Conservation (phyloP, 2,329 filamentous ascomycete genomes). For the Fusarium odoratissimum region DNA sequence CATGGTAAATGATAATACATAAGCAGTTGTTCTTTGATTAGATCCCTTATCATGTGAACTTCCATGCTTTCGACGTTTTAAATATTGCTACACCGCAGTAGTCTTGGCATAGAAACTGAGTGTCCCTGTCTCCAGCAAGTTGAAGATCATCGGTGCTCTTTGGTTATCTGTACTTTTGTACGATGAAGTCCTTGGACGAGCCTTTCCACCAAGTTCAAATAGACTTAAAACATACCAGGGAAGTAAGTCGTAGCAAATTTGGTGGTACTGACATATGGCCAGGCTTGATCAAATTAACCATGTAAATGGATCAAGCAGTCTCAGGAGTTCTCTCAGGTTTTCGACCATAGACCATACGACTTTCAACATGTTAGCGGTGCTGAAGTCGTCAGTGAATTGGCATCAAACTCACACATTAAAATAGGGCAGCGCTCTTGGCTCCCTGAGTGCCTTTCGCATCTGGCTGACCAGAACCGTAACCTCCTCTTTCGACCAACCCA, state of each 20-base stretch:
- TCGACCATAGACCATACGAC: conserved; percentile 26
- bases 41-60: not conserved
- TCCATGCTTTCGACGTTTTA: not conserved
- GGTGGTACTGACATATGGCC: not conserved
- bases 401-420: not conserved
- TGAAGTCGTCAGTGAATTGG: not conserved
- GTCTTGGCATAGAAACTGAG: not conserved
- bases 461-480: conserved; percentile 20
- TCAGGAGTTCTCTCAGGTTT: conserved; percentile 1
- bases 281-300: not conserved
- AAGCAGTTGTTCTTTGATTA: not conserved
- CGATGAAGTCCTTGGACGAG: no score
- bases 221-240: no score
- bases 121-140: not conserved
- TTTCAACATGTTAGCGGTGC: not conserved
- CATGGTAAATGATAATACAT: not conserved
- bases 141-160: not conserved
- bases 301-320: not conserved
- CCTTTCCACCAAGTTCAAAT: not conserved
- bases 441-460: conserved; percentile 26
- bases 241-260: not conserved
- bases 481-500: conserved; percentile 31
- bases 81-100: not conserved
- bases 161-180: not conserved
- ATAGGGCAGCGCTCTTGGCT: not conserved